These are phyloP conservation scores for Vaccinium myrtillus DNA, from an alignment of 148 eudicot genomes.

Conservation along the genomic window DNA sequence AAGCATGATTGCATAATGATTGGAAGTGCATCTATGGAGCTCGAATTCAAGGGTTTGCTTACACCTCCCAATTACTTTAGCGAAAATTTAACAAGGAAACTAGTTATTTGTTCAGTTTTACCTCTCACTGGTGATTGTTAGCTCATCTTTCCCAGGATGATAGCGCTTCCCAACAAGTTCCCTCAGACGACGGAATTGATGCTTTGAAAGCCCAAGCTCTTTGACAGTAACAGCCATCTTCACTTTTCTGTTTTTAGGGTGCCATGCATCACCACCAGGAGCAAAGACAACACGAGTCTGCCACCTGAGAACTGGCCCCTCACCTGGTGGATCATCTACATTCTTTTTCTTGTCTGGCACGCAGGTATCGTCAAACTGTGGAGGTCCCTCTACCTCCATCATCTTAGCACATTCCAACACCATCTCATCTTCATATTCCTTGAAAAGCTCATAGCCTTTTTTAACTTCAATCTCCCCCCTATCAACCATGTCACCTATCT, in stretches of 20 bases:
- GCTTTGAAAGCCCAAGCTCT: conserved; percentile 87
- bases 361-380: conserved; percentile 44
- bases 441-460: conserved; percentile 68
- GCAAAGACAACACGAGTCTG: conserved; percentile 67
- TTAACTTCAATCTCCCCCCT: conserved; percentile 62
- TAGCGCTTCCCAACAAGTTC: conserved; percentile 89
- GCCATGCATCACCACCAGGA: conserved; percentile 97
- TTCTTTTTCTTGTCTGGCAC: conserved; percentile 37
- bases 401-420: conserved; percentile 56
- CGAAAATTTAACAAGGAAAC: neutral
- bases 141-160: conserved; percentile 80
- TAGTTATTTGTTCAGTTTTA: conserved; percentile 17
- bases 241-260: conserved; percentile 94
- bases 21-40: neutral
- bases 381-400: conserved; percentile 56
- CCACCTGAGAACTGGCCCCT: conserved; percentile 93
- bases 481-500: conserved; percentile 72
- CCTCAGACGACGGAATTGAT: conserved; percentile 76
- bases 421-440: conserved; percentile 82
- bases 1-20: too few species aligned
- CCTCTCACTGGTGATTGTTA: conserved; percentile 96
- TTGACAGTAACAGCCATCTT: conserved; percentile 83
- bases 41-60: neutral
- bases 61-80: neutral
- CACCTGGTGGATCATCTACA: conserved; percentile 81